Base-by-base conservation (phyloP, 2,329 filamentous ascomycete genomes). In the Talaromyces verruculosus region DNA sequence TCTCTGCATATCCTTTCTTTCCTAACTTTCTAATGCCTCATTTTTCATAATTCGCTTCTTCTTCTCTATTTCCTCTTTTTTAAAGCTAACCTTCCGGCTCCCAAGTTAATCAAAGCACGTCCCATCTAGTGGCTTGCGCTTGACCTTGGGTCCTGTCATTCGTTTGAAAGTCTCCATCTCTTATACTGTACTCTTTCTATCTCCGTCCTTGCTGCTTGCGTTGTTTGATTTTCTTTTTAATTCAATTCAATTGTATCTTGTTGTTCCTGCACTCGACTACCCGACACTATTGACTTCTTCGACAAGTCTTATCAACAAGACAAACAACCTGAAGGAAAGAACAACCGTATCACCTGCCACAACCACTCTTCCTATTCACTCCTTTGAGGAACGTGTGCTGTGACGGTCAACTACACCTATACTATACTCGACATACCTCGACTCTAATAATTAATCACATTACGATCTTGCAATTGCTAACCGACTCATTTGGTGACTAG, bases 61-160 rank as follows among this genome's bases (percentile, higher is more conserved):
- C 61, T 55, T 65, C 66, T 67, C 71, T 75, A 68, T 67, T 69
- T 71, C 71, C 69, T 74, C 68, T 72, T 70, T 68, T 69, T 72
- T 68, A 67, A 66, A 60, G 37, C 57, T 60, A 60, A 60, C 33
- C 67, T 69, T 70, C 73, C 72, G 71, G 71, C 71, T 72, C 71
- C 71, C 68, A 70, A 67, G 67, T 66, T 30, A 33, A 25, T 37
- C 59, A 61, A 65, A 69, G 64, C 65, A 63, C 68, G 64, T 67
- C 61, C 68, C 65, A 30, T 65, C 60, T 69, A 64, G 67, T 68
- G 71, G 68, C 68, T 70, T 67, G 70, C 65, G 70, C 65, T 60
- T 72, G 71, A 66, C 69, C 67, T 67, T 69, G 62, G 72, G 72
- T 72, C 76, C 74, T 77, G 73, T 76, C 76, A 71, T 77, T 78